Base-by-base conservation (phyloP, 768 basidiomycete genomes). In the Rhodotorula babjevae region DNA sequence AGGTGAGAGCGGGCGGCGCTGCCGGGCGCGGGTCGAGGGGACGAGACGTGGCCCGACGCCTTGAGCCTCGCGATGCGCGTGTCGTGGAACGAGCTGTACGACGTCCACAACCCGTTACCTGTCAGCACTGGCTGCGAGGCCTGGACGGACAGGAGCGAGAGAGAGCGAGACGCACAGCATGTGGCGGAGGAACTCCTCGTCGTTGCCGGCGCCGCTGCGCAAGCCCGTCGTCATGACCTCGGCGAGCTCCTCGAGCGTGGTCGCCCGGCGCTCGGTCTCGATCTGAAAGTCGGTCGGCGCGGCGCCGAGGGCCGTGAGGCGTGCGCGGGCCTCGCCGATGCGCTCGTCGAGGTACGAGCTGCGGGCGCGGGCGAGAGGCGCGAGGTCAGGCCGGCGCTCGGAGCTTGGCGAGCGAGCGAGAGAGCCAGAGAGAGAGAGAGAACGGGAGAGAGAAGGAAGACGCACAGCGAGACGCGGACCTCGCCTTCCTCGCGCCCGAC, bases 331-430 rank as follows among this genome's bases (percentile, higher is more conserved):
- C n/a, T 73, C 72, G 50, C 50, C 23, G 42, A 66, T 62, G 21
- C 68, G 63, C 31, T 73, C 68, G 14, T 73, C 65, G 46, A 69
- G 56, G 60, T 69, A 55, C 19, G 72, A 73, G 11, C 72, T 73
- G 52, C 23, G 18, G 42, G 52, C 5, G 16, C 18, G 25, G 23
- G 2, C 3, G 25, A 8, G 10, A 40, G 29, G n/a, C n/a, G 36
- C 36, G 36, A 36, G 36, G 36, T 36, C 36, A 36, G 36, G 36
- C 4, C 36, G n/a, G n/a, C n/a, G n/a, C n/a, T n/a, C n/a, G n/a
- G n/a, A n/a, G n/a, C n/a, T n/a, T n/a, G n/a, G 16, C 40, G 52
- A 15, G 12, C 31, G 23, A 33, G 2, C 3, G 25, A 8, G 10
- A 40, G 29, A 29, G 55, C 33, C 36, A 36, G 53, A 5, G 25